Conservation (phyloP, 1,139 yeast genomes). For the Saccharomyces hybrid region DNA sequence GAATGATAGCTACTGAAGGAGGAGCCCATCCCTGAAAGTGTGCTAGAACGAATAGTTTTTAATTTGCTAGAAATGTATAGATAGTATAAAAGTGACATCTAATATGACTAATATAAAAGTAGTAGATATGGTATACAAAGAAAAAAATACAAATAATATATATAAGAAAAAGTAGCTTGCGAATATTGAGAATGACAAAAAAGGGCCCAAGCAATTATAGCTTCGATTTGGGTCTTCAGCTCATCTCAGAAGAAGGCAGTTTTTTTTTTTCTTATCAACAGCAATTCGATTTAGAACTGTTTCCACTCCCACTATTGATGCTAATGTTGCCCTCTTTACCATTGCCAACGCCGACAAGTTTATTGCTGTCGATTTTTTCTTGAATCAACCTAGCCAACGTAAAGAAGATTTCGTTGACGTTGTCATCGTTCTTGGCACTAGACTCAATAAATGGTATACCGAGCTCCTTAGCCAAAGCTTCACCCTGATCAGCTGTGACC, state of each 20-base stretch:
- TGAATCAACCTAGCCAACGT: slow-evolving; percentile 84
- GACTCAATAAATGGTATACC: slow-evolving; percentile 92
- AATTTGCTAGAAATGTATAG: background rate
- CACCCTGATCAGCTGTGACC: slow-evolving; percentile 84
- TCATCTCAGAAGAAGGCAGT: background rate
- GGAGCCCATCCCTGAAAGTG: background rate
- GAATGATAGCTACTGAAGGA: background rate
- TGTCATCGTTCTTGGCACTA: slow-evolving; percentile 86
- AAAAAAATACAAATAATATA: background rate
- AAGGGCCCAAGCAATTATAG: background rate
- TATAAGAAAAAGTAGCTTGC: background rate
- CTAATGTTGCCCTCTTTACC: slow-evolving; percentile 31
- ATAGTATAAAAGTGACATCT: background rate
- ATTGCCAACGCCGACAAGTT: slow-evolving; percentile 17
- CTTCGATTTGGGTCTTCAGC: background rate
- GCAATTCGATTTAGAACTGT: slow-evolving; percentile 23
- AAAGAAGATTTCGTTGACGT: slow-evolving; percentile 87
- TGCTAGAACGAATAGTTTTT: background rate
- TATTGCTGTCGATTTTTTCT: slow-evolving; percentile 52
- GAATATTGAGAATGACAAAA: background rate
- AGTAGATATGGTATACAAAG: background rate
- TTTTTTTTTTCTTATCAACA: slow-evolving; percentile 13
- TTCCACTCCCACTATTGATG: slow-evolving; percentile 23
- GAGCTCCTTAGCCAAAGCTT: slow-evolving; percentile 76
- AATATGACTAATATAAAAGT: background rate